These are phyloP conservation scores for Trichoderma afroharzianum DNA, from an alignment of 2,329 filamentous ascomycete species.

Conservation along the genomic window DNA sequence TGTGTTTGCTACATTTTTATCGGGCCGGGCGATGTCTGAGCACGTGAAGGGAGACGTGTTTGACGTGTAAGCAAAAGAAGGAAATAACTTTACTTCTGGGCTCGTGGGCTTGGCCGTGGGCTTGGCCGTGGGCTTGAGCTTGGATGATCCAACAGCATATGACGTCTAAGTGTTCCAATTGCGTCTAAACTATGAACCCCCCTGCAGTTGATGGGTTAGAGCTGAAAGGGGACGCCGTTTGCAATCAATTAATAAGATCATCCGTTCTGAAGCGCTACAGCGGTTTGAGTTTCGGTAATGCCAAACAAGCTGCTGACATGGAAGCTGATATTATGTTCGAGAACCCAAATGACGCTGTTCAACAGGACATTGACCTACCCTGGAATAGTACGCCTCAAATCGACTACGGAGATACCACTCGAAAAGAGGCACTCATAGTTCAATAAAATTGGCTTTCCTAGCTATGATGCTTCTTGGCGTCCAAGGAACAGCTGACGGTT, in stretches of 20 bases:
- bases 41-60: background rate
- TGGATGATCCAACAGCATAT: background rate
- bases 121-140: background rate
- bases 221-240: background rate
- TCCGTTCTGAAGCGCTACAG: background rate
- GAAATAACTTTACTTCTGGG: background rate
- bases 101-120: background rate
- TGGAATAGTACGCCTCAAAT: background rate
- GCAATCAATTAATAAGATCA: background rate
- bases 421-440: background rate
- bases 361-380: background rate
- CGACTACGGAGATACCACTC: background rate
- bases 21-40: background rate
- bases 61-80: background rate
- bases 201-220: too few species aligned
- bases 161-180: background rate
- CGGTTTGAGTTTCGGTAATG: background rate
- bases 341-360: background rate
- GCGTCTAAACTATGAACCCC: background rate
- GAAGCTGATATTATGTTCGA: background rate
- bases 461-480: background rate
- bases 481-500: background rate
- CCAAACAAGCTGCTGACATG: background rate
- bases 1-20: background rate
- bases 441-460: background rate